These are phyloP conservation scores for Acanthamoeba sp. DNA, from an alignment of 208 protist genomes.

Conservation along the genomic window DNA sequence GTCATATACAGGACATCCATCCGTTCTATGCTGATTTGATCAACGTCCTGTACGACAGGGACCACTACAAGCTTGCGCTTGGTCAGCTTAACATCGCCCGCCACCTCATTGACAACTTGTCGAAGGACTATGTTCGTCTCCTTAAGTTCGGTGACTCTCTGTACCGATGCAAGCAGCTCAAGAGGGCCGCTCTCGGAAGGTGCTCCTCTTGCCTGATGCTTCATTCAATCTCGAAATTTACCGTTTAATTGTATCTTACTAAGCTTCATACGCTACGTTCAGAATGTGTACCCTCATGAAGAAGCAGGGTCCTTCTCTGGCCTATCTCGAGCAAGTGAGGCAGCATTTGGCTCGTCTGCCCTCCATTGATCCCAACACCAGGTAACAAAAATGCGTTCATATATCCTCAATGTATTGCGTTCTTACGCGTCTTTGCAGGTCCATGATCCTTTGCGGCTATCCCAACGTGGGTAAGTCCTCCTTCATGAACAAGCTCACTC, in stretches of 20 bases:
- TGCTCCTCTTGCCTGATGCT: background rate
- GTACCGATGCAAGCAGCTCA: slow-evolving; percentile 99
- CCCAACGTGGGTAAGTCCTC: slow-evolving; percentile 99
- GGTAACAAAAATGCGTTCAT: slow-evolving; percentile 73
- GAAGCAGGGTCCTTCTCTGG: slow-evolving; percentile 95
- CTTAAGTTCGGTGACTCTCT: slow-evolving; percentile 99
- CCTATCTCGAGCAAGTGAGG: slow-evolving; percentile 99
- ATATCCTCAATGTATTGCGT: background rate
- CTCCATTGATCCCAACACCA: slow-evolving; percentile 99
- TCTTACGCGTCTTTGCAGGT: background rate
- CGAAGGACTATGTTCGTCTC: slow-evolving; percentile 98
- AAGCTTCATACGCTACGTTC: background rate
- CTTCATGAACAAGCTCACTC: slow-evolving; percentile 99
- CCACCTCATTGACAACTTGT: slow-evolving; percentile 98
- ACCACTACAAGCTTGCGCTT: slow-evolving; percentile 99
- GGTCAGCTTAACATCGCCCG: slow-evolving; percentile 98
- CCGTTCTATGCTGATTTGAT: slow-evolving; percentile 99
- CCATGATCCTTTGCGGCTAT: slow-evolving; percentile 96
- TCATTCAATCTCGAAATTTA: background rate
- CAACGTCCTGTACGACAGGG: slow-evolving; percentile 99
- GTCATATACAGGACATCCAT: slow-evolving; percentile 96
- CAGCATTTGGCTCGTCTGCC: slow-evolving; percentile 99
- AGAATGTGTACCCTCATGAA: slow-evolving; percentile 99
- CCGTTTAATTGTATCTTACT: background rate
- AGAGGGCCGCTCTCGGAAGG: slow-evolving; percentile 98